These are phyloP conservation scores for Taphrina flavorubra DNA, from an alignment of 1,139 yeast genomes.

Conservation along the genomic window DNA sequence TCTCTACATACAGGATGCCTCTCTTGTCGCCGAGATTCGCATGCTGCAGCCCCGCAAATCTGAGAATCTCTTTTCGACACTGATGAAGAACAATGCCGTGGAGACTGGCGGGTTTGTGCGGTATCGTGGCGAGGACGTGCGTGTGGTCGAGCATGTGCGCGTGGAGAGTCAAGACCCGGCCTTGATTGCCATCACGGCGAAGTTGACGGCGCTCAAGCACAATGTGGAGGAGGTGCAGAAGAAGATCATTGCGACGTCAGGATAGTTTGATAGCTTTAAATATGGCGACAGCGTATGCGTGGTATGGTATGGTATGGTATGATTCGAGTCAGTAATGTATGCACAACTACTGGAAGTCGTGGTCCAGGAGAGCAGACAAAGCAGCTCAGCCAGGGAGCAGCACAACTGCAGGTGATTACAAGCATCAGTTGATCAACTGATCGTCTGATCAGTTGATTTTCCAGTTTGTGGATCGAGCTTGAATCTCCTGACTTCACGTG, in stretches of 20 bases:
- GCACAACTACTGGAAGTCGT: too few relatives aligned
- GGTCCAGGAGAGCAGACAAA: too few relatives aligned
- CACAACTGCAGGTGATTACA: too few relatives aligned
- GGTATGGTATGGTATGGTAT: too few relatives aligned
- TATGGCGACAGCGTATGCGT: not conserved
- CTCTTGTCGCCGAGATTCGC: conserved; percentile 32
- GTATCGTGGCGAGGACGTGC: conserved; percentile 47
- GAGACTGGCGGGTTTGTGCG: conserved; percentile 32
- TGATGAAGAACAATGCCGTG: not conserved
- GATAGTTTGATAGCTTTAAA: not conserved
- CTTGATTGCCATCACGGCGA: conserved; percentile 56
- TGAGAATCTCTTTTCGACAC: conserved; percentile 1
- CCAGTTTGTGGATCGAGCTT: not conserved
- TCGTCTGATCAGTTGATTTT: too few relatives aligned
- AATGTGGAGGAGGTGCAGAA: conserved; percentile 29
- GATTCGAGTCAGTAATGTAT: too few relatives aligned
- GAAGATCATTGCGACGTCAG: conserved; percentile 26
- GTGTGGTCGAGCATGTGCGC: conserved; percentile 55
- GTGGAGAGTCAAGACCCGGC: conserved; percentile 58
- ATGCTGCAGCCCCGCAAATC: conserved; percentile 22
- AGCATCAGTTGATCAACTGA: too few relatives aligned
- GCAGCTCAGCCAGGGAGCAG: too few relatives aligned
- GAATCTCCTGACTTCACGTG: not conserved
- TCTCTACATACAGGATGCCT: conserved; percentile 35
- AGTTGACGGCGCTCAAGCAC: conserved; percentile 49